These are phyloP conservation scores for Prinsepia uniflora DNA, from an alignment of 306 rosid species.

Conservation along the genomic window DNA sequence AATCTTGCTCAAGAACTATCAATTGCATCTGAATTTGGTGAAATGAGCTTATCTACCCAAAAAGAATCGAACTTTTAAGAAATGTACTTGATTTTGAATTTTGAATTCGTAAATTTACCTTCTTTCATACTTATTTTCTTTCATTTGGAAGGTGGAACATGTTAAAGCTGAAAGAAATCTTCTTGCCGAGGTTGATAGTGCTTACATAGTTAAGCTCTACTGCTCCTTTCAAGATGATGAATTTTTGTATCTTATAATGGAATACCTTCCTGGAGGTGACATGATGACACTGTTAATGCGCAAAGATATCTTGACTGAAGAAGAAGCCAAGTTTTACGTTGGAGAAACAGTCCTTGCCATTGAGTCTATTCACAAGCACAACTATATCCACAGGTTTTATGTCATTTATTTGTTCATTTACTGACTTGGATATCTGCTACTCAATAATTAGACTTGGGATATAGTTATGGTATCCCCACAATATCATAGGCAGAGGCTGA, in stretches of 20 bases:
- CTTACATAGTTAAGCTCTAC: constrained; percentile 78
- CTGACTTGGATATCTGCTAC: neutral
- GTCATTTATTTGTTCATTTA: neutral
- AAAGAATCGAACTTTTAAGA: neutral
- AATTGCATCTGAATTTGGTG: neutral
- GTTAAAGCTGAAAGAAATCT: constrained; percentile 91
- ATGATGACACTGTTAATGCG: constrained; percentile 88
- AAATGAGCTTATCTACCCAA: neutral
- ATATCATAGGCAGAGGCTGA: neutral
- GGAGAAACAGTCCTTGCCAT: constrained; percentile 91
- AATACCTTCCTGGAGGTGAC: constrained; percentile 92
- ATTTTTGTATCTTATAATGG: constrained; percentile 81
- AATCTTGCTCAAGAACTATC: constrained; percentile 6
- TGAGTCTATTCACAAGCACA: constrained; percentile 84
- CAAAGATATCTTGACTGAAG: constrained; percentile 74
- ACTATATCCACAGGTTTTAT: constrained; percentile 73
- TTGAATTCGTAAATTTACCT: neutral
- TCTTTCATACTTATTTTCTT: neutral
- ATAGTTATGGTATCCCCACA: neutral
- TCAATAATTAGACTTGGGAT: neutral
- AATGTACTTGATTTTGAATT: neutral
- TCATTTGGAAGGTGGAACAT: constrained; percentile 70
- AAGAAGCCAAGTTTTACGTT: constrained; percentile 74
- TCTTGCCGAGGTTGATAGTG: constrained; percentile 87
- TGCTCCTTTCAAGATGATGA: constrained; percentile 93